Percentiles rank a stretch among this genome's conserved stretches.
Evolutionary conservation across 805 yeast species (phyloP).

Genomic region (Lachancea fermentati): DNA sequence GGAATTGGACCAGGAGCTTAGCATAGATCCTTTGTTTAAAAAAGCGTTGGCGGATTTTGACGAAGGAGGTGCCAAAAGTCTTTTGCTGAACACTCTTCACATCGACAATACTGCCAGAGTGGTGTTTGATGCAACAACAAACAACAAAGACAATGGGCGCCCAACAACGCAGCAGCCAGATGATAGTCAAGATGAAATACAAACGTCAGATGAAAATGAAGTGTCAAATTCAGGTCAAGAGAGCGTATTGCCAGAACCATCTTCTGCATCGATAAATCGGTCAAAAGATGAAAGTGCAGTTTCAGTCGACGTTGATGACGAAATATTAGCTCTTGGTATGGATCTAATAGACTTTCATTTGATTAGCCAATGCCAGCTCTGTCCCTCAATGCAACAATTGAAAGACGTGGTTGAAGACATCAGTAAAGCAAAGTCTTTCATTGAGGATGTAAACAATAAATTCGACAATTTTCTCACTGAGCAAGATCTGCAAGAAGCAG

Average conservation of each 20-base stretch:
- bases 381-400: constrained; percentile 67
- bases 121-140: constrained; percentile 55
- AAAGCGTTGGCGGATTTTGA: constrained; percentile 73
- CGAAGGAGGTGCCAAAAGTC: constrained; percentile 75
- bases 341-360: constrained; percentile 29
- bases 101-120: constrained; percentile 50
- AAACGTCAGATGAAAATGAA: too few relatives aligned
- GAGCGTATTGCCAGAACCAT: constrained; percentile 2
- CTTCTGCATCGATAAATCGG: too few relatives aligned
- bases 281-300: constrained; percentile 4
- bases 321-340: constrained; percentile 31
- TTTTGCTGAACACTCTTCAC: constrained; percentile 55
- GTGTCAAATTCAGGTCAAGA: neutral
- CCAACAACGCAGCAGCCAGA: neutral
- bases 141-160: constrained; percentile 6
- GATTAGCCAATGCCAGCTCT: constrained; percentile 39
- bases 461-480: constrained; percentile 28
- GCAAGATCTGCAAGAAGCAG: constrained; percentile 26
- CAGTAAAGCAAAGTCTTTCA: constrained; percentile 43
- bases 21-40: constrained; percentile 69
- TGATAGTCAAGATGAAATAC: neutral
- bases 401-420: constrained; percentile 53
- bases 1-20: constrained; percentile 56
- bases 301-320: constrained; percentile 24
- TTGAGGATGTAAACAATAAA: constrained; percentile 37